phyloP scores from a whole-genome alignment of 805 yeast species.

The Yamadazyma paraphyllophila region DNA sequence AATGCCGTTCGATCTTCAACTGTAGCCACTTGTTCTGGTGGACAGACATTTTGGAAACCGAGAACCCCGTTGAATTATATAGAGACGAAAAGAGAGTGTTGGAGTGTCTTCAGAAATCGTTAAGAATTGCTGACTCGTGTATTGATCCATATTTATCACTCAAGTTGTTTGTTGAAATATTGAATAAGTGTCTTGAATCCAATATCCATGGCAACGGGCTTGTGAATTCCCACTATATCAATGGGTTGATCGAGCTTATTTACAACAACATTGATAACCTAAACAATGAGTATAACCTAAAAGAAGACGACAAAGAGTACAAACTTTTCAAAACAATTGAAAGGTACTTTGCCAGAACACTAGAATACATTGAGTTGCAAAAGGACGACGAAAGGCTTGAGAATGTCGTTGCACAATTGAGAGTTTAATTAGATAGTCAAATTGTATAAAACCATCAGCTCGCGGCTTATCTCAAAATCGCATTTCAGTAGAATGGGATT shows the following conservation, averaged over 20 bases:
- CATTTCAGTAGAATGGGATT: not conserved
- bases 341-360: conserved; percentile 59
- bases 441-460: not conserved
- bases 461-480: not conserved
- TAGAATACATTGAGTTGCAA: conserved; percentile 68
- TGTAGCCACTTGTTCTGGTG: conserved; percentile 97
- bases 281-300: conserved; percentile 22
- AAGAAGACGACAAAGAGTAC: conserved; percentile 21
- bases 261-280: conserved; percentile 57
- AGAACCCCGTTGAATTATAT: conserved; percentile 20
- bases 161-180: conserved; percentile 84
- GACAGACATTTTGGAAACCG: conserved; percentile 50
- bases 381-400: conserved; percentile 69
- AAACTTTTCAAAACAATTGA: conserved; percentile 29
- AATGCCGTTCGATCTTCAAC: conserved; percentile 83
- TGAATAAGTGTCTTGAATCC: conserved; percentile 82
- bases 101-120: conserved; percentile 85
- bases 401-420: conserved; percentile 32
- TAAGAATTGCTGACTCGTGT: conserved; percentile 91
- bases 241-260: conserved; percentile 83
- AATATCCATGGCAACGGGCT: conserved; percentile 75
- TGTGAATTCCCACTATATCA: conserved; percentile 72
- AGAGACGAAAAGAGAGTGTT: conserved; percentile 68
- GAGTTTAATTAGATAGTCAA: not conserved
- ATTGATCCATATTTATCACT: conserved; percentile 74